phyloP scores from a whole-genome alignment of 257 asterid species.

The Dorcoceras hygrometricum region DNA sequence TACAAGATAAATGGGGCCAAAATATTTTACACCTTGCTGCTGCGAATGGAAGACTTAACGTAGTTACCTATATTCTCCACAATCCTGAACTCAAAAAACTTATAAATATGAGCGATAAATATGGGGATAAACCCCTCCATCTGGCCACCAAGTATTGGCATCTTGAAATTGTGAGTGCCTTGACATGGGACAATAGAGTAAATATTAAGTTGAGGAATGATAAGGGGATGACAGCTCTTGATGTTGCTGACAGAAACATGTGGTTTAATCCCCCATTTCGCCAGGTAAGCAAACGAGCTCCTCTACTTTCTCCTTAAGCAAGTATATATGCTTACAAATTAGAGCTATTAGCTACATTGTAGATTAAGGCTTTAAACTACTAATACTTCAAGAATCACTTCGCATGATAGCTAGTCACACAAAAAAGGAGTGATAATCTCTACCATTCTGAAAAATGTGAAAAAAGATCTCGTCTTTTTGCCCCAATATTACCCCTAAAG shows the following conservation, averaged over 20 bases:
- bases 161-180: slow-evolving; percentile 26
- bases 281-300: slow-evolving; percentile 18
- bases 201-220: slow-evolving; percentile 23
- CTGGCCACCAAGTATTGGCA: slow-evolving; percentile 27
- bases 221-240: slow-evolving; percentile 34
- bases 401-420: too few species aligned
- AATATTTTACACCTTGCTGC: slow-evolving; percentile 42
- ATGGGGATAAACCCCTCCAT: slow-evolving; percentile 39
- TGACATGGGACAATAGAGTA: slow-evolving; percentile 34
- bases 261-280: not conserved
- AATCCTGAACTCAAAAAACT: slow-evolving; percentile 26
- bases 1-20: slow-evolving; percentile 21
- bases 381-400: too few species aligned
- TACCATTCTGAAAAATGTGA: too few species aligned
- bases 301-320: too few species aligned
- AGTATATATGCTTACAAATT: too few species aligned
- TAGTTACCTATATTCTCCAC: slow-evolving; percentile 24
- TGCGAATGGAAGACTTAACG: slow-evolving; percentile 23
- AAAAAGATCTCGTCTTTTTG: too few species aligned
- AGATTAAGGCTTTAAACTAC: too few species aligned
- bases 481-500: too few species aligned
- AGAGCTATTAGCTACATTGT: too few species aligned
- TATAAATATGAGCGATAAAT: slow-evolving; percentile 29
- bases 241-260: slow-evolving; percentile 26
- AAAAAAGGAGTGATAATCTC: too few species aligned